phyloP scores from a whole-genome alignment of 768 basidiomycete genomes.

The Holtermanniella nyarrowii region DNA sequence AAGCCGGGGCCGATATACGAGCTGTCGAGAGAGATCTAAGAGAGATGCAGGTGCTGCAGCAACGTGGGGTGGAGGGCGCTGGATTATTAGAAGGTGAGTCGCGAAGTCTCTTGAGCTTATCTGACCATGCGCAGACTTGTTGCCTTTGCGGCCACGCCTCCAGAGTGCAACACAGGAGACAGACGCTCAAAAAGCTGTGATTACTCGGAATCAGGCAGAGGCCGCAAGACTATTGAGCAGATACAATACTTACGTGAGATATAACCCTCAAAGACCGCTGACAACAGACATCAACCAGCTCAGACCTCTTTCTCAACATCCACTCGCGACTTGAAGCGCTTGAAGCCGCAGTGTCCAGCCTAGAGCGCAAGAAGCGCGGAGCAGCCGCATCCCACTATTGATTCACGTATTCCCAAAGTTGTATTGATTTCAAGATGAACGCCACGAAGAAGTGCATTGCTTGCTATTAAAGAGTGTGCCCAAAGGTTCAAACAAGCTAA shows the following conservation, averaged over 20 bases:
- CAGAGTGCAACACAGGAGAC: neutral
- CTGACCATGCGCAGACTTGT: constrained; percentile 8
- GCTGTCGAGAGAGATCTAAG: constrained; percentile 22
- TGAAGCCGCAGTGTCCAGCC: constrained; percentile 16
- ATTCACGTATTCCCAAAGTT: no score
- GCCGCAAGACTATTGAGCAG: constrained; percentile 14
- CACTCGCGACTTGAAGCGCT: constrained; percentile 22
- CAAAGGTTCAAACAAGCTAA: no score
- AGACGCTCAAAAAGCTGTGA: constrained; percentile 1
- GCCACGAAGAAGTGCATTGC: neutral
- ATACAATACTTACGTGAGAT: constrained; percentile 27
- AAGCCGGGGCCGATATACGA: constrained; percentile 23
- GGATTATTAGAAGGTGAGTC: constrained; percentile 23
- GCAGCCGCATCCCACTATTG: constrained; percentile 20
- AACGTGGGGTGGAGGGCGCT: constrained; percentile 20
- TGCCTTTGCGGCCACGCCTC: constrained; percentile 11
- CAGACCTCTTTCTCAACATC: constrained; percentile 27
- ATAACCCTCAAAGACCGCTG: neutral
- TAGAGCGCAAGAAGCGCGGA: constrained; percentile 17
- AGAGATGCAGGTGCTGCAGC: constrained; percentile 20
- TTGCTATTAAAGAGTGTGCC: no score
- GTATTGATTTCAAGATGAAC: neutral
- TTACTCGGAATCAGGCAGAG: constrained; percentile 11
- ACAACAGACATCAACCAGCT: constrained; percentile 19
- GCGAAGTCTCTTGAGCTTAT: neutral